phyloP scores from a whole-genome alignment of 2,329 filamentous ascomycete genomes.

The Aspergillus ruber region DNA sequence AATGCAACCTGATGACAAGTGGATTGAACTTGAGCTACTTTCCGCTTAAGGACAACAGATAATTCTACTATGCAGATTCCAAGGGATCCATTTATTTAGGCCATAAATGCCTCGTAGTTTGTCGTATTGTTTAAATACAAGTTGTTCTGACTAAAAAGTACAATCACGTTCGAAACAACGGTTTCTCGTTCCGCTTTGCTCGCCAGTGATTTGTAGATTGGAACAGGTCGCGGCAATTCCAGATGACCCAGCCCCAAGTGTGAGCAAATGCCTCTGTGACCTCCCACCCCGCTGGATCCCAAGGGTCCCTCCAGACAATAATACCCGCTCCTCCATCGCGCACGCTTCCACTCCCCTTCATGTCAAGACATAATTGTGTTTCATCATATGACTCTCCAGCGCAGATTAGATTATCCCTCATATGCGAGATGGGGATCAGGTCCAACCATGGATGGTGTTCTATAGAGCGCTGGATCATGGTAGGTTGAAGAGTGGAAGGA shows the following conservation, averaged over 20 bases:
- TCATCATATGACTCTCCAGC: conserved; percentile 10
- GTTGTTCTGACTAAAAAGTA: too few relatives aligned
- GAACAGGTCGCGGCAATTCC: conserved; percentile 34
- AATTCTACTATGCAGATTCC: too few relatives aligned
- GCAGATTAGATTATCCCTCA: conserved; percentile 17
- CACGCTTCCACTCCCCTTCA: conserved; percentile 4
- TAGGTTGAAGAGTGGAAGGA: conserved; percentile 14
- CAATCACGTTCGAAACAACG: background rate
- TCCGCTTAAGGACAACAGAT: too few relatives aligned
- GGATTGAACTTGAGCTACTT: too few relatives aligned
- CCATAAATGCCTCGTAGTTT: too few relatives aligned
- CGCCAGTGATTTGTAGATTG: conserved; percentile 39
- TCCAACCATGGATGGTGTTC: conserved; percentile 22
- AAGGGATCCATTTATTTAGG: too few relatives aligned
- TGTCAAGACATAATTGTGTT: conserved; percentile 10
- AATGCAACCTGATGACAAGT: too few relatives aligned
- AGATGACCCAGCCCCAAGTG: conserved; percentile 35
- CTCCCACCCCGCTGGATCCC: conserved; percentile 37
- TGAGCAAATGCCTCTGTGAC: conserved; percentile 34
- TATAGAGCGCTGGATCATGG: conserved; percentile 12
- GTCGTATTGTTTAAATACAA: too few relatives aligned
- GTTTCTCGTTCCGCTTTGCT: conserved; percentile 4
- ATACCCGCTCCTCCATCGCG: conserved; percentile 6
- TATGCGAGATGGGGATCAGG: conserved; percentile 13
- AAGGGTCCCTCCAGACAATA: conserved; percentile 35